Percentiles rank a stretch among this genome's conserved stretches.
Conservation (phyloP, 345 rosid genomes). For the Citrus trifoliata region DNA sequence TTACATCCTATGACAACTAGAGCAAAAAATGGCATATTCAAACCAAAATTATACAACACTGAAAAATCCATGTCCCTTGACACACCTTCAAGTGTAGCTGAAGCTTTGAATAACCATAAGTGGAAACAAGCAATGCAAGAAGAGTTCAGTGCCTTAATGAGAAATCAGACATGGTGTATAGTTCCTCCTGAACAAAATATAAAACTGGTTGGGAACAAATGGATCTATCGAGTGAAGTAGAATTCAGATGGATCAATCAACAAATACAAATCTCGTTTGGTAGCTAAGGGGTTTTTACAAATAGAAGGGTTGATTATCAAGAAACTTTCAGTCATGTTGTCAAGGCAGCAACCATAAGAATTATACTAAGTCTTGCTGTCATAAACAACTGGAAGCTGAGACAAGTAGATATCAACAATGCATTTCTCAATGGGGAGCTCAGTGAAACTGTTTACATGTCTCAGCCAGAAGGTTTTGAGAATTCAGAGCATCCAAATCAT, state of each 20-base stretch:
- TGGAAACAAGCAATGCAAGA: not conserved
- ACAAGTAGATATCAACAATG: not conserved
- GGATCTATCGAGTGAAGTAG: not conserved
- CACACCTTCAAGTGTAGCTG: not conserved
- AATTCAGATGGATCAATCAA: not conserved
- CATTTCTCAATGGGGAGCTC: not conserved
- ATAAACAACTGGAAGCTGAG: not conserved
- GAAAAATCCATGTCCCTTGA: accelerated
- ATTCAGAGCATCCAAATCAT: not conserved
- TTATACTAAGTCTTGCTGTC: too few species aligned
- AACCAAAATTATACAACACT: accelerated
- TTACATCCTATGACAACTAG: not conserved
- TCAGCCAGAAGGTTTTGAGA: not conserved
- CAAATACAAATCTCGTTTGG: not conserved
- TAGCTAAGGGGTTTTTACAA: not conserved
- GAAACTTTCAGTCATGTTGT: too few species aligned
- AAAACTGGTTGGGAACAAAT: too few species aligned
- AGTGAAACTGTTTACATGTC: not conserved
- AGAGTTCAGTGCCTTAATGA: not conserved
- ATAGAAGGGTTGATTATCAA: not conserved
- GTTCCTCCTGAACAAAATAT: not conserved
- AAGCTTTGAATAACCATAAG: too few species aligned
- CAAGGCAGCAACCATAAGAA: too few species aligned
- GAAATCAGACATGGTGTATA: not conserved
- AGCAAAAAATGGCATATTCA: not conserved